These are phyloP conservation scores for Salvia rosmarinus DNA, from an alignment of 257 asterid genomes.

Conservation along the genomic window DNA sequence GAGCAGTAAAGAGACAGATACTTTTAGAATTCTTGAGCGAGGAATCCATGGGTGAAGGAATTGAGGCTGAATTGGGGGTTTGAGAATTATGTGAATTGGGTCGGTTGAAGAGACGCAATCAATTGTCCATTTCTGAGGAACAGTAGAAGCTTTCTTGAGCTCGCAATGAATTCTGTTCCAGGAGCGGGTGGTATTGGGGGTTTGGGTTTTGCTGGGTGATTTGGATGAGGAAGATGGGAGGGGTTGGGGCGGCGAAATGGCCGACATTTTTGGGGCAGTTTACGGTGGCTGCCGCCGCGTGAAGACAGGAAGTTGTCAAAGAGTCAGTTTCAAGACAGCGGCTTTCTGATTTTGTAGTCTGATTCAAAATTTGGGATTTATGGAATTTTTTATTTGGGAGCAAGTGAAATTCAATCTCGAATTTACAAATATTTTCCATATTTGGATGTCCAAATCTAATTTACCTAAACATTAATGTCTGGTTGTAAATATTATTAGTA, in stretches of 20 bases:
- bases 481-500: too few relatives aligned
- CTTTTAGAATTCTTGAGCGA: conserved; percentile 51
- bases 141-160: conserved; percentile 39
- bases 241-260: conserved; percentile 52
- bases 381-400: not conserved
- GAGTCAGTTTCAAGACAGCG: conserved; percentile 33
- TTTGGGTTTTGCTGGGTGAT: conserved; percentile 31
- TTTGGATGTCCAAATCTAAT: not conserved
- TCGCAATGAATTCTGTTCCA: conserved; percentile 56
- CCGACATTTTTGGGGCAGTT: conserved; percentile 54
- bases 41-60: conserved; percentile 52
- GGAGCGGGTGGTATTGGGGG: conserved; percentile 27
- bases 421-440: not conserved
- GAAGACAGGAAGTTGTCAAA: conserved; percentile 25
- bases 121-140: conserved; percentile 71
- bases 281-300: conserved; percentile 51
- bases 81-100: conserved; percentile 87
- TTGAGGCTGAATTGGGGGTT: conserved; percentile 66
- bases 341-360: conserved; percentile 14
- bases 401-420: not conserved
- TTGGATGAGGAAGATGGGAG: conserved; percentile 36
- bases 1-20: conserved; percentile 78
- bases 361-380: conserved; percentile 5
- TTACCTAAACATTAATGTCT: too few relatives aligned
- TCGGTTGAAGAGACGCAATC: conserved; percentile 74